phyloP scores from a whole-genome alignment of 2,329 filamentous ascomycete species.

The Boeremia lycopersici region DNA sequence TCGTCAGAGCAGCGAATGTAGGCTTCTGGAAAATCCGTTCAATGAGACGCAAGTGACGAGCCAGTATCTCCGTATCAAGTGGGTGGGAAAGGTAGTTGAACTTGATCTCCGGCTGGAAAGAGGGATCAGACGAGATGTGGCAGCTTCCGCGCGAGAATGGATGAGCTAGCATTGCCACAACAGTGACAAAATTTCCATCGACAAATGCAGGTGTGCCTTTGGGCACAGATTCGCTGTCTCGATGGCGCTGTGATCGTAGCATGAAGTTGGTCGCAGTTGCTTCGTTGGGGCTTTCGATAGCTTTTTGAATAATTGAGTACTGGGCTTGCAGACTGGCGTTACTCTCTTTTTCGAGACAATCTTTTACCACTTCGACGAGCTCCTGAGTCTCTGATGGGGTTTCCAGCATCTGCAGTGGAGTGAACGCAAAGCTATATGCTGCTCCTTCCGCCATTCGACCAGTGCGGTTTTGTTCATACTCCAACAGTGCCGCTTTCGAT shows the following conservation, averaged over 20 bases:
- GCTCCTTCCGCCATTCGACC: conserved; percentile 25
- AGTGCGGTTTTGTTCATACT: conserved; percentile 23
- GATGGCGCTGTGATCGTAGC: conserved; percentile 20
- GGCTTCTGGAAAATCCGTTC: conserved; percentile 32
- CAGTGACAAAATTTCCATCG: conserved; percentile 22
- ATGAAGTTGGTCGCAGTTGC: conserved; percentile 26
- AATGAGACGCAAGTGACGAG: conserved; percentile 45
- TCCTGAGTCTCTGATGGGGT: conserved; percentile 17
- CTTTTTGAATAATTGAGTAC: conserved; percentile 20
- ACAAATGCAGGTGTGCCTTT: conserved; percentile 15
- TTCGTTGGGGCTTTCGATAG: conserved; percentile 22
- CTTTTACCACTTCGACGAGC: conserved; percentile 12
- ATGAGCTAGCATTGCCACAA: conserved; percentile 31
- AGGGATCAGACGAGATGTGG: conserved; percentile 47
- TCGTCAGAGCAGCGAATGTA: conserved; percentile 12
- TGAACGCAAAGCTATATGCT: conserved; percentile 28
- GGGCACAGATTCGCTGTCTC: conserved; percentile 13
- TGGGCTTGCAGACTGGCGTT: conserved; percentile 14
- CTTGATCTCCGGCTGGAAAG: conserved; percentile 46
- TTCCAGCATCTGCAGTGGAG: conserved; percentile 27
- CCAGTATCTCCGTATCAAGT: conserved; percentile 50
- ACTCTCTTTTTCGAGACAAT: conserved; percentile 4
- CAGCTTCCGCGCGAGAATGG: conserved; percentile 51
- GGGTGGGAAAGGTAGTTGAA: conserved; percentile 53
- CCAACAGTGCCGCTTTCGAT: conserved; percentile 13